Percentiles rank a stretch among this genome's conserved stretches.
Evolutionary conservation across 2,329 filamentous ascomycete genomes (phyloP).

Genomic region (Saccharata proteae): DNA sequence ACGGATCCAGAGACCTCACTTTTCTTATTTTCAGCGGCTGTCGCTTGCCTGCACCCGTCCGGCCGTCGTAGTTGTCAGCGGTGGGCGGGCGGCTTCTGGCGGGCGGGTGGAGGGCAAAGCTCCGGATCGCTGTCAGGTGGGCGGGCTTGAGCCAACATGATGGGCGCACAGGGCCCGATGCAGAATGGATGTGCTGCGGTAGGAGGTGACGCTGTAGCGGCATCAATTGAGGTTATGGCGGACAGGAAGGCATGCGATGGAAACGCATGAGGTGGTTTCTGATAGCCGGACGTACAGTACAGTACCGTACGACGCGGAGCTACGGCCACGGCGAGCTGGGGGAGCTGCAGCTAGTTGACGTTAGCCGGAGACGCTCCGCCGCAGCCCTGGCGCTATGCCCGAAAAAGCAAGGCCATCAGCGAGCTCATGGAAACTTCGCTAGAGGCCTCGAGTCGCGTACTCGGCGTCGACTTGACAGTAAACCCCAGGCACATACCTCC

Average conservation of each 20-base stretch:
- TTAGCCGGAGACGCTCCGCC: background rate
- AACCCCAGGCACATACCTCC: conserved; percentile 1
- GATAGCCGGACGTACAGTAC: conserved; percentile 8
- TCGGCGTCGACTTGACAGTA: background rate
- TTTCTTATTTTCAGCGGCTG: background rate
- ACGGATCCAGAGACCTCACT: no score
- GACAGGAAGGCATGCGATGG: conserved; percentile 3
- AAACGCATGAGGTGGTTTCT: conserved; percentile 1
- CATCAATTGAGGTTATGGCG: conserved; percentile 29
- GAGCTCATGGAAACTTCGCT: no score
- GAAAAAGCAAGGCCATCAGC: no score
- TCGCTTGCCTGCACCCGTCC: background rate
- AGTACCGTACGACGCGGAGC: conserved; percentile 10
- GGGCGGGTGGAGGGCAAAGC: background rate
- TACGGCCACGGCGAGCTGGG: background rate
- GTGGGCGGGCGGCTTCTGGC: conserved; percentile 1
- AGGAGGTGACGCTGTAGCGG: conserved; percentile 29
- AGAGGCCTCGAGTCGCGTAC: background rate
- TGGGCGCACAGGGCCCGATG: conserved; percentile 21
- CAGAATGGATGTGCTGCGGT: conserved; percentile 31
- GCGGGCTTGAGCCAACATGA: conserved; percentile 16
- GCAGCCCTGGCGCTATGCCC: background rate
- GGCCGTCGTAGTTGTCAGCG: background rate
- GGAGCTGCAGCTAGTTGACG: conserved; percentile 9
- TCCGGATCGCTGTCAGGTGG: conserved; percentile 13